phyloP scores from a whole-genome alignment of 257 asterid genomes.

The Primulina tabacum region DNA sequence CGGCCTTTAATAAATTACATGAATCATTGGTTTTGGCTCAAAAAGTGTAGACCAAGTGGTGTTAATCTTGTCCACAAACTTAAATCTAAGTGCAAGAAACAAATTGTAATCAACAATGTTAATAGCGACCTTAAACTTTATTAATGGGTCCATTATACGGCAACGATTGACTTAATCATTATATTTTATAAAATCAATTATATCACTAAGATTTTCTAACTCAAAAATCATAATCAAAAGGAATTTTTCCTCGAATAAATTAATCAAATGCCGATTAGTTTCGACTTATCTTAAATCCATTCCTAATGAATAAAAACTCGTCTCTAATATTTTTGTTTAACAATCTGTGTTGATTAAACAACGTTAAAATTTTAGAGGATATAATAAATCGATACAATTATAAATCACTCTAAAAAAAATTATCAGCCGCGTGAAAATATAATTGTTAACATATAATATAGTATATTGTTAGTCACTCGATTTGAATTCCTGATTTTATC shows the following conservation, averaged over 20 bases:
- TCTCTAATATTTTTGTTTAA: too few species aligned
- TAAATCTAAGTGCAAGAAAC: not conserved
- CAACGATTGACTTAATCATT: not conserved
- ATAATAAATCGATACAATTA: too few species aligned
- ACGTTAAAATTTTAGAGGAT: too few species aligned
- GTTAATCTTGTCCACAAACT: not conserved
- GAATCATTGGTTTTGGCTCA: not conserved
- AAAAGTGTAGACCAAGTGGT: not conserved
- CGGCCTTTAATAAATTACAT: not conserved
- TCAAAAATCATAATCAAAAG: too few species aligned
- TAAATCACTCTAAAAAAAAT: too few species aligned
- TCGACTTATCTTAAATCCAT: not conserved
- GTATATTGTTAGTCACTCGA: too few species aligned
- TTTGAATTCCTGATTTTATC: too few species aligned
- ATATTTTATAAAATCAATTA: not conserved
- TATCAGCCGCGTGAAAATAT: too few species aligned
- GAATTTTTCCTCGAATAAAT: not conserved
- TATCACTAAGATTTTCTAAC: not conserved
- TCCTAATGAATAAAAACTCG: not conserved
- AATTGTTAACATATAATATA: too few species aligned
- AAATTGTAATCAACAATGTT: not conserved
- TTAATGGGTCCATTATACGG: not conserved
- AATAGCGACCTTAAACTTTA: not conserved
- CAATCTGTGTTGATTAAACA: too few species aligned
- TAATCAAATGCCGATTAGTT: not conserved